A percentile compares a stretch with the other conserved stretches of the same genome.
Evolutionary conservation across 169 alveolate species (phyloP).

Genomic region (Plasmodium vivax): DNA sequence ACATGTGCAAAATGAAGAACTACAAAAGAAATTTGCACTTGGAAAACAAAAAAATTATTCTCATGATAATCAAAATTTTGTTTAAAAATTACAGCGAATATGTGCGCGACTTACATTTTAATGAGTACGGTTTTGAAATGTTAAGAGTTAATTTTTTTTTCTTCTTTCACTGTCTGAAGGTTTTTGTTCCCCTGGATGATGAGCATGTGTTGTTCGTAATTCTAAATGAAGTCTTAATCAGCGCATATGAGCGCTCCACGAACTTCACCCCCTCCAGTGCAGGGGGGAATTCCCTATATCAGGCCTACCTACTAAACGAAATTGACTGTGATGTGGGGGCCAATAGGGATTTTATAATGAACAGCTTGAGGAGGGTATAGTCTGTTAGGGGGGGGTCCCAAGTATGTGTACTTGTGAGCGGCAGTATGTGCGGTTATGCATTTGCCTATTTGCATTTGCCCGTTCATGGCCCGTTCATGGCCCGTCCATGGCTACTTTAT

Average conservation of each 20-base stretch:
- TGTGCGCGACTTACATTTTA: constrained; percentile 34
- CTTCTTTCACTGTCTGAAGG: constrained; percentile 47
- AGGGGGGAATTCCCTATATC: not conserved
- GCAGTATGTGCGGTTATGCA: not conserved
- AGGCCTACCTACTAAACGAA: not conserved
- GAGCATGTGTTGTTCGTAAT: constrained; percentile 69
- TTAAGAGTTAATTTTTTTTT: constrained; percentile 59
- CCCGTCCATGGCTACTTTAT: too few relatives aligned
- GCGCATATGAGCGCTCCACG: constrained; percentile 21
- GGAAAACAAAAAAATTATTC: constrained; percentile 23
- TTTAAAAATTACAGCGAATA: constrained; percentile 65
- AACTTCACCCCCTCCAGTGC: not conserved
- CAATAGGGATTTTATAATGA: constrained; percentile 37
- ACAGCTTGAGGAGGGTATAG: not conserved
- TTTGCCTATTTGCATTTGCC: too few relatives aligned
- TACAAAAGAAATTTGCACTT: constrained; percentile 35
- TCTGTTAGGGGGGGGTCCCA: not conserved
- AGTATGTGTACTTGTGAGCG: not conserved
- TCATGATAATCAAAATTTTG: constrained; percentile 54
- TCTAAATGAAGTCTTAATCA: constrained; percentile 60
- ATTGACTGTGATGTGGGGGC: constrained; percentile 1
- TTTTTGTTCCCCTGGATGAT: constrained; percentile 67
- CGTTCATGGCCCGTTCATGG: not conserved
- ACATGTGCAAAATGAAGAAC: constrained; percentile 67
- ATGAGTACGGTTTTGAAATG: constrained; percentile 30